Evolutionary conservation across 2,329 filamentous ascomycete species (phyloP).

Genomic region (Aspergillus sp.): DNA sequence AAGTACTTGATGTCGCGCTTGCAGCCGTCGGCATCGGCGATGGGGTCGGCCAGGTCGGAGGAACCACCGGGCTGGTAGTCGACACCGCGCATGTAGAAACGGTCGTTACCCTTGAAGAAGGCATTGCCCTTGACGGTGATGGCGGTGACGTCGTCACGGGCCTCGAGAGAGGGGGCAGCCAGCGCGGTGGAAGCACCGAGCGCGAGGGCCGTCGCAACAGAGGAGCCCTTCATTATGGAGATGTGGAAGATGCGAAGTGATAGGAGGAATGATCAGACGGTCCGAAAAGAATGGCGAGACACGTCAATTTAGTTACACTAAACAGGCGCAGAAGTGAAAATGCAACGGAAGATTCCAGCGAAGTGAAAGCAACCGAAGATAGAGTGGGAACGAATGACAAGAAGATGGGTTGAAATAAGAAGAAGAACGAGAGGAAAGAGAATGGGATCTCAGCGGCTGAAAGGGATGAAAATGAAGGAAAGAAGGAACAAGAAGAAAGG

Average conservation of each 20-base stretch:
- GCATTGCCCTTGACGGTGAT: constrained; percentile 65
- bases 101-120: constrained; percentile 62
- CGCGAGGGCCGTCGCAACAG: constrained; percentile 48
- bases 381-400: neutral
- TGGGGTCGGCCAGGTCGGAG: constrained; percentile 67
- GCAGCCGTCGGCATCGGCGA: constrained; percentile 70
- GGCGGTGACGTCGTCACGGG: constrained; percentile 51
- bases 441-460: neutral
- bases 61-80: constrained; percentile 69
- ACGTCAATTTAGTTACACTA: neutral
- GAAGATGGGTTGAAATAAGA: neutral
- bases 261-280: neutral
- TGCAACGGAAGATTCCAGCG: neutral
- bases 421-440: neutral
- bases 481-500: neutral
- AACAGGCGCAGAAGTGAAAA: neutral
- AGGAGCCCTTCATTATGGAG: constrained; percentile 54
- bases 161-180: constrained; percentile 41
- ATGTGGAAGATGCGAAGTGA: neutral
- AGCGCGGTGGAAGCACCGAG: constrained; percentile 48
- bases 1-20: constrained; percentile 78
- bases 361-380: neutral
- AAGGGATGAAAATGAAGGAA: neutral
- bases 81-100: constrained; percentile 54
- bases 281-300: neutral